Base-by-base conservation (phyloP, 768 basidiomycete species). In the Lentinula detonsa region DNA sequence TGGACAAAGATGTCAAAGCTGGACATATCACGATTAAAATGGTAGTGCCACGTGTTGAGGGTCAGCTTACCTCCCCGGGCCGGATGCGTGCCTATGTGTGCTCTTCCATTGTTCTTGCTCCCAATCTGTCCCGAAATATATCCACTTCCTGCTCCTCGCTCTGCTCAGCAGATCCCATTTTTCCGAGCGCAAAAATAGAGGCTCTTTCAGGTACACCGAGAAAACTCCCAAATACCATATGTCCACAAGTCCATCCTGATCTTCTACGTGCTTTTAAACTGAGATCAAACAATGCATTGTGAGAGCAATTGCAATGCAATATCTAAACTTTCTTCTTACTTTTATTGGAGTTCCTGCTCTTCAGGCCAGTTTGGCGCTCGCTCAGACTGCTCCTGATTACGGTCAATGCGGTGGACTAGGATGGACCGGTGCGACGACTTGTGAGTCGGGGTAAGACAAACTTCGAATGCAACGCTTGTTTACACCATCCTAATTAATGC, bases 351-450 rank as follows among this genome's bases (percentile, higher is more conserved):
- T 54, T 10, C 53, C 34, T 54, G 53, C 18, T 37, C 35, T 54
- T 54, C 53, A 54, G 53, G 34, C 34, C 2, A 54, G 16, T 21
- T 54, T 54, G 21, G 34, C 53, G 5, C 35, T 54, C 16, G 53
- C 53, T 21, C 53, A 54, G n/a, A 54, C 53, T 39, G 53, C 53
- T 4, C 34, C 53, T n/a, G 11, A 35, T 11, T 54, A 54, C 21
- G 53, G 34, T 18, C 73, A 74, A 61, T 76, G 75, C 61, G 75
- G 75, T 37, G 75, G 75, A 8, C 56, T 65, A 48, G 69, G 67
- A 7, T 76, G 74, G 74, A 68, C 68, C 33, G 75, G 75, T 0
- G 42, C 68, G 10, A 74, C 74, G 0, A 71, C 70, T 43, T 76
- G 75, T 51, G 48, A 62, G 39, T 60, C 67, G 10, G 71, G 73